Base-by-base conservation (phyloP, 148 eudicot genomes). In the Salicornia ramosissima region DNA sequence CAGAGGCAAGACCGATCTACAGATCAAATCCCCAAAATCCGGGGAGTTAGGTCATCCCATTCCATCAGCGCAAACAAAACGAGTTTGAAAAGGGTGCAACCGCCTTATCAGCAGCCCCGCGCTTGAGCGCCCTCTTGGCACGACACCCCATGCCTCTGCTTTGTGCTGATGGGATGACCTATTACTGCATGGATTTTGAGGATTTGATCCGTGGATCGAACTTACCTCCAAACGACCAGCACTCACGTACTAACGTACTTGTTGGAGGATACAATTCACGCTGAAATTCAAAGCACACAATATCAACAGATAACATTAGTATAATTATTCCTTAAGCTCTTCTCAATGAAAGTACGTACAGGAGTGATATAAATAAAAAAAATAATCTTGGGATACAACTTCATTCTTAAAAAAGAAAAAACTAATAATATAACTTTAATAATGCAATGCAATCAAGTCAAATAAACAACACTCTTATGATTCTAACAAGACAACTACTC, bases 21-120 rank as follows among this genome's bases (percentile, higher is more conserved):
- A n/a, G n/a, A n/a, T n/a, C n/a, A n/a, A n/a, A n/a, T n/a, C n/a
- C n/a, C n/a, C n/a, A n/a, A n/a, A n/a, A n/a, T n/a, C n/a, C n/a
- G n/a, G n/a, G n/a, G n/a, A n/a, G n/a, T n/a, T n/a, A n/a, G n/a
- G n/a, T n/a, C n/a, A n/a, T n/a, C n/a, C n/a, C n/a, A n/a, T n/a
- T n/a, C n/a, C n/a, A n/a, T n/a, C n/a, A n/a, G n/a, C n/a, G n/a
- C n/a, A n/a, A n/a, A n/a, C n/a, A n/a, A n/a, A n/a, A n/a, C n/a
- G n/a, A n/a, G n/a, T n/a, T n/a, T n/a, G n/a, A n/a, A n/a, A n/a
- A n/a, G n/a, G n/a, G n/a, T n/a, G 93, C 93, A 19, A 92, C 92
- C 2, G 96, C 96, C 80, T 89, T 85, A 19, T 88, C 88, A 52
- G 94, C 95, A 60, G 96, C 98, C 83, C 88, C 96, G 10, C 96